phyloP scores from a whole-genome alignment of 352 stramenopile species.

The Phytophthora nicotianae region DNA sequence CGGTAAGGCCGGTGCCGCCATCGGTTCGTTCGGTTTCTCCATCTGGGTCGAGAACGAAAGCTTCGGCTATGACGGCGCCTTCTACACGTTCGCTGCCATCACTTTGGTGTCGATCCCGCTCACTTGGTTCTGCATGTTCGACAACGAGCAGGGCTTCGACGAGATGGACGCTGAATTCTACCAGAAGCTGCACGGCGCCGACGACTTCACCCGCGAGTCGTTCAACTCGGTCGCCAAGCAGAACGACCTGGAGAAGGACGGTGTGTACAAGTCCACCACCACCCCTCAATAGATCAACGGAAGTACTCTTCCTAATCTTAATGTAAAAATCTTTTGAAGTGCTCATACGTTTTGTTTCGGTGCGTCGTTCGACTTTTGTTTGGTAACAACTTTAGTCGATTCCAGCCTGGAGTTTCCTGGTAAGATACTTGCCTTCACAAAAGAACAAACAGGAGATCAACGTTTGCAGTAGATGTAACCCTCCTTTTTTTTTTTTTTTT shows the following conservation, averaged over 20 bases:
- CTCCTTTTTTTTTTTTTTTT: no score
- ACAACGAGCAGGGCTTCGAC: slow-evolving; percentile 32
- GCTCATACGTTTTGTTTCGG: no score
- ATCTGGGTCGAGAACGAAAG: slow-evolving; percentile 28
- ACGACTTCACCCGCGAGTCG: slow-evolving; percentile 43
- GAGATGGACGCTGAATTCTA: slow-evolving; percentile 53
- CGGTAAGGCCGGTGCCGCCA: slow-evolving; percentile 21
- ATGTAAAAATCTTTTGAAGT: slow-evolving; percentile 27
- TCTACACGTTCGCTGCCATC: slow-evolving; percentile 54
- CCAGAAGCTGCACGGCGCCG: slow-evolving; percentile 38
- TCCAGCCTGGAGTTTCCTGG: no score
- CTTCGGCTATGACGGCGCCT: slow-evolving; percentile 28
- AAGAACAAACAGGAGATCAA: no score
- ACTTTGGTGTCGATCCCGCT: slow-evolving; percentile 44
- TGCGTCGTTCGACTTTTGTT: no score
- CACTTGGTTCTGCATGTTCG: slow-evolving; percentile 65
- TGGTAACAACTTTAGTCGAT: no score
- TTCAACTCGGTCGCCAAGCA: slow-evolving; percentile 34
- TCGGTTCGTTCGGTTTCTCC: slow-evolving; percentile 31
- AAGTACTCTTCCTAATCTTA: slow-evolving; percentile 17
- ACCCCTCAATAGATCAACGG: slow-evolving; percentile 30
- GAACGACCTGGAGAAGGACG: slow-evolving; percentile 35
- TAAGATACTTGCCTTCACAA: no score
- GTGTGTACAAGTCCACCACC: slow-evolving; percentile 28
- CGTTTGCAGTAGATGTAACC: no score